Percentiles rank a stretch among this genome's conserved stretches.
Evolutionary conservation across 1,284 basidiomycete species (phyloP).

Genomic region (Melampsora abietis-canadensis): DNA sequence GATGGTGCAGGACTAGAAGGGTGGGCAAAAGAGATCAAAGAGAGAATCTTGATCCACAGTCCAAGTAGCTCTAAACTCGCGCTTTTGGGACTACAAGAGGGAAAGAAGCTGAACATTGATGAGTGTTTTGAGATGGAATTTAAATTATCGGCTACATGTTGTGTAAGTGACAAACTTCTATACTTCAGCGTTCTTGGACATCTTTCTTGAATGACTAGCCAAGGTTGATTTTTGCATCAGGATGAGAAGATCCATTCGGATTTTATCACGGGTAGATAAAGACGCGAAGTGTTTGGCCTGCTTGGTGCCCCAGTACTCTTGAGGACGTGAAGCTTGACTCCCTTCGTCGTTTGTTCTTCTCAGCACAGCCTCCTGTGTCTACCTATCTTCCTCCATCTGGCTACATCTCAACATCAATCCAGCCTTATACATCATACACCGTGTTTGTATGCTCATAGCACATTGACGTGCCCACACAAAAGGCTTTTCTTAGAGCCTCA

Average conservation of each 20-base stretch:
- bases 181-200: not conserved
- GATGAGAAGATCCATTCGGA: slow-evolving; percentile 67
- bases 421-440: slow-evolving; percentile 37
- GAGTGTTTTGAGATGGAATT: slow-evolving; percentile 76
- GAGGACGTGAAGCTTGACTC: slow-evolving; percentile 61
- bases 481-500: no score
- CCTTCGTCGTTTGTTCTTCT: no score
- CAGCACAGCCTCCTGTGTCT: no score
- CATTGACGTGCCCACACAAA: no score
- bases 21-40: slow-evolving; percentile 73
- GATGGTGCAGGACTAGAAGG: slow-evolving; percentile 58
- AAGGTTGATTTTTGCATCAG: slow-evolving; percentile 26
- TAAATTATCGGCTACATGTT: slow-evolving; percentile 72
- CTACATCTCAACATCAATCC: slow-evolving; percentile 48
- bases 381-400: slow-evolving; percentile 57
- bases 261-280: slow-evolving; percentile 72
- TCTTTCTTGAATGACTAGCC: no score
- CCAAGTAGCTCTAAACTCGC: slow-evolving; percentile 87
- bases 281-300: slow-evolving; percentile 60
- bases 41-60: slow-evolving; percentile 66
- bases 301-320: slow-evolving; percentile 66
- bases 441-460: no score
- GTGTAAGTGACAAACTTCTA: slow-evolving; percentile 60
- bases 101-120: slow-evolving; percentile 63
- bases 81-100: slow-evolving; percentile 69